These are phyloP conservation scores for Candida pseudoviswanathii DNA, from an alignment of 1,139 yeast genomes.

Conservation along the genomic window DNA sequence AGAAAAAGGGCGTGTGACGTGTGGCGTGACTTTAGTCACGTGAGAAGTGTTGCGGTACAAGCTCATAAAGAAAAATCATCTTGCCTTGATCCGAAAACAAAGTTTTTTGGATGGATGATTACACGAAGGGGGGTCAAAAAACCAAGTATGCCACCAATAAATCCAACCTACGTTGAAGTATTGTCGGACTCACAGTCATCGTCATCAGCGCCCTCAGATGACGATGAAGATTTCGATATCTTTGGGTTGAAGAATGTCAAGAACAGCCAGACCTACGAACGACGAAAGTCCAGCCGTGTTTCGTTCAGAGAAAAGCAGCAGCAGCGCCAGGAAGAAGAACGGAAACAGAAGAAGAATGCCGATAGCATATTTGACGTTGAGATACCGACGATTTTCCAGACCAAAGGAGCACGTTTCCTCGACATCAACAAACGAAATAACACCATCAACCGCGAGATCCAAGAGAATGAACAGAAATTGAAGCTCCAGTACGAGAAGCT, in stretches of 20 bases:
- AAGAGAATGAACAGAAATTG: conserved; percentile 17
- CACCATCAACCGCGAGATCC: conserved; percentile 19
- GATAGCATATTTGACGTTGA: conserved; percentile 22
- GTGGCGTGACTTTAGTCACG: neutral
- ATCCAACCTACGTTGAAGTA: neutral
- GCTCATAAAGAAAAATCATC: neutral
- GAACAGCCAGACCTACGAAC: neutral
- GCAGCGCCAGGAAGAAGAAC: neutral
- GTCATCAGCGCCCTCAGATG: neutral
- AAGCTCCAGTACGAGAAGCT: conserved; percentile 15
- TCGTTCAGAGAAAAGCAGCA: neutral
- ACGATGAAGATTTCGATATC: neutral
- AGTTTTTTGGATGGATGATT: no score
- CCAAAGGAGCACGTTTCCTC: conserved; percentile 27
- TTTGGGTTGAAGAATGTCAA: neutral
- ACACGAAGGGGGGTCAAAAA: neutral
- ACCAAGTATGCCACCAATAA: neutral
- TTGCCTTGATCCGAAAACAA: no score
- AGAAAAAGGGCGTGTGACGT: no score
- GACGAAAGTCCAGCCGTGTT: conserved; percentile 1
- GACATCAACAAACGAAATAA: conserved; percentile 17
- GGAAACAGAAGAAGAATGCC: neutral
- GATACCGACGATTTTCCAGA: conserved; percentile 29
- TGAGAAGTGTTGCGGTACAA: neutral
- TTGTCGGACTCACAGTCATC: neutral